Base-by-base conservation (phyloP, 1,284 basidiomycete species). In the Cryptococcus amylolentus region DNA sequence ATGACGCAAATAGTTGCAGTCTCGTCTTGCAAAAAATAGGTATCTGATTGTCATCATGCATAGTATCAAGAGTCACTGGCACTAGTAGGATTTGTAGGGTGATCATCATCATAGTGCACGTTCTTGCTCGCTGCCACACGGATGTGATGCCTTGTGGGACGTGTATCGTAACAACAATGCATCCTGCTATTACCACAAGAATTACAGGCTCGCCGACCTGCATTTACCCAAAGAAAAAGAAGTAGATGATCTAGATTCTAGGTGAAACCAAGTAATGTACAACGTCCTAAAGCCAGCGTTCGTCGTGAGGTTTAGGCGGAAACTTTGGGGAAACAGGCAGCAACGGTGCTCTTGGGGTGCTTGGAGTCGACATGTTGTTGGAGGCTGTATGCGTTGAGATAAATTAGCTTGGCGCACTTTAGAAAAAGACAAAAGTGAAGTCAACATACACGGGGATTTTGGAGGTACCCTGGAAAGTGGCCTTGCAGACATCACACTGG, bases 381-480 rank as follows among this genome's bases (percentile, higher is more conserved):
- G 40, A 75, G 66, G 42, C 73, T 75, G 56, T 5, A 23, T n/a
- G 49, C 1, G 51, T 27, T 20, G 31, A 40, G 18, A 51, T 14
- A 31, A 23, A n/a, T 42, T 14, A 37, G 51, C 45, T 14, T 5
- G 5, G 12, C 5, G 18, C 13, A 4, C 18, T 39, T 37, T 28
- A 38, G 14, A 9, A 28, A 49, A 9, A 35, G 9, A 37, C 9
- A 5, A 51, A 26, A 42, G 45, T 1, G 47, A 37, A 3, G 18
- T 18, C 13, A 13, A 28, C 73, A 64, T 54, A 77, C 76, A 77
- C 66, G 42, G 77, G 75, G 57, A 75, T 61, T 54, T 80, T 77
- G 35, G 80, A 72, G 1, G 80, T 81, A 40, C 72, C 63, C 61
- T 81, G 76, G 76, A 81, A 81, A 13, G 77, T 77, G 56, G 77